These are phyloP conservation scores for Sistotremastrum suecicum DNA, from an alignment of 768 basidiomycete species.

Conservation along the genomic window DNA sequence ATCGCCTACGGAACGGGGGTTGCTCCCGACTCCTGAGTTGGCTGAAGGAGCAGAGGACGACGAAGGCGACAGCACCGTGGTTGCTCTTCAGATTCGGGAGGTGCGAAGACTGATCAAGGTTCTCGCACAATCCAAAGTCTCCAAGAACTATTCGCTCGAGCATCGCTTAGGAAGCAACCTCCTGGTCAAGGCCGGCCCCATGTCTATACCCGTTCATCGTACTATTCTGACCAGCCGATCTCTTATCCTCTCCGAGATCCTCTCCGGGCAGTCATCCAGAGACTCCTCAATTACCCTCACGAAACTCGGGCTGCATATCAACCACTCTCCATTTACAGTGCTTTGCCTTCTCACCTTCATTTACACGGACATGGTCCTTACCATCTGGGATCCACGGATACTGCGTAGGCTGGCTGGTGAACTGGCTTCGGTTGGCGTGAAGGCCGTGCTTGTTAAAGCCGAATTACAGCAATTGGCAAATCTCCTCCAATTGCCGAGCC, in stretches of 20 bases:
- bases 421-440: constrained; percentile 26
- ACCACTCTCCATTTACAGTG: constrained; percentile 46
- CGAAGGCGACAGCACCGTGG: no score
- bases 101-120: no score
- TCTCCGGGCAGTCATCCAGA: constrained; percentile 20
- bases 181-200: constrained; percentile 30
- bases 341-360: constrained; percentile 72
- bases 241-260: constrained; percentile 25
- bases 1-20: constrained; percentile 5
- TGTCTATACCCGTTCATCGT: constrained; percentile 46
- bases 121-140: no score
- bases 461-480: constrained; percentile 50
- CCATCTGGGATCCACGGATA: constrained; percentile 74
- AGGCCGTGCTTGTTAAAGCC: constrained; percentile 34
- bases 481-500: constrained; percentile 39
- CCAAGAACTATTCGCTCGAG: no score
- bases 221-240: constrained; percentile 53
- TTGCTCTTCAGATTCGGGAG: no score
- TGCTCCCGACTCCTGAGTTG: constrained; percentile 14
- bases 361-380: constrained; percentile 75
- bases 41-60: neutral
- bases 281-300: constrained; percentile 17
- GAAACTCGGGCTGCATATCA: constrained; percentile 16
- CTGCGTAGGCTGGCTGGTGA: constrained; percentile 26
- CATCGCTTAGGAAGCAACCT: constrained; percentile 11